Conservation (phyloP, 108 stramenopile species). For the Skeletonema costatum region DNA sequence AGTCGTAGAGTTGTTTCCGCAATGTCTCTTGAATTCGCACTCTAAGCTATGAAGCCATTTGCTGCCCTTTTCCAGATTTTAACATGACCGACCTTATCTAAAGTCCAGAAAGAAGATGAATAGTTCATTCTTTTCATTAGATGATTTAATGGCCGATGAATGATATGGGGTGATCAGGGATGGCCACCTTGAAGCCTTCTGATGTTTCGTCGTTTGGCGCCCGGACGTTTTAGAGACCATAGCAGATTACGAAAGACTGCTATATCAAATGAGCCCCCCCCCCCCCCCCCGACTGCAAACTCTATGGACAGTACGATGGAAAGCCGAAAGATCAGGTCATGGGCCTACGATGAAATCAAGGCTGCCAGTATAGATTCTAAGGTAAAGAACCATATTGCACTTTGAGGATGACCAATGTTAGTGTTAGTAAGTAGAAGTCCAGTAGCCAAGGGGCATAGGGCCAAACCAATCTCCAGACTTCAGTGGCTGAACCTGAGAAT, state of each 20-base stretch:
- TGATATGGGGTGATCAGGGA: conserved; percentile 83
- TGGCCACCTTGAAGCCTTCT: conserved; percentile 70
- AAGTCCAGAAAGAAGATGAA: conserved; percentile 28
- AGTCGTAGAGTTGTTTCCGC: conserved; percentile 45
- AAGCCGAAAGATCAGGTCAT: no score
- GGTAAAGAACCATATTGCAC: no score
- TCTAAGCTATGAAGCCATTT: conserved; percentile 61
- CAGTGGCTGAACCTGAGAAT: no score
- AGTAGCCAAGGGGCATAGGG: no score
- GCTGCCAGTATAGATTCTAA: no score
- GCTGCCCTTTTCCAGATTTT: conserved; percentile 41
- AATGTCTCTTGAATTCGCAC: conserved; percentile 34
- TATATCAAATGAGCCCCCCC: neutral
- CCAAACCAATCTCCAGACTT: no score
- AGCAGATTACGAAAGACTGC: conserved; percentile 21
- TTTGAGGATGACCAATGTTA: no score
- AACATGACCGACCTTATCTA: conserved; percentile 10
- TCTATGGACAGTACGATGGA: no score
- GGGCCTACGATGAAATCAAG: no score
- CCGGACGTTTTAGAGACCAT: conserved; percentile 47
- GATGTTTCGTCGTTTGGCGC: conserved; percentile 64
- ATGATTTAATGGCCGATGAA: conserved; percentile 72
- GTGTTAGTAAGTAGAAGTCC: no score
- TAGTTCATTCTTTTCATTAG: no score
- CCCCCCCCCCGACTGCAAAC: no score